phyloP scores from a whole-genome alignment of 2,329 filamentous ascomycete species.

The Podosphaera leucotricha region DNA sequence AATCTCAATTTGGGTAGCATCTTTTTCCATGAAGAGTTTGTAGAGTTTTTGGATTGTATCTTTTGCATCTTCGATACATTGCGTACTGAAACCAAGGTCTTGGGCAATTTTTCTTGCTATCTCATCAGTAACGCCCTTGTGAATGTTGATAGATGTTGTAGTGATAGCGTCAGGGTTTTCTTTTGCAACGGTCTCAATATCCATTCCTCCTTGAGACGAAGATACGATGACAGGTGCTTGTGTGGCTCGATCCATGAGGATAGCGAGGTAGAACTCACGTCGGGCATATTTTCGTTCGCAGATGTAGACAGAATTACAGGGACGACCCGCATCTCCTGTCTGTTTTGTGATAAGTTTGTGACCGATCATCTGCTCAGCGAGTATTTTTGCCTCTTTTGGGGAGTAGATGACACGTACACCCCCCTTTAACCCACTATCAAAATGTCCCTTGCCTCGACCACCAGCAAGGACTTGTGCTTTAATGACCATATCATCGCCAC shows the following conservation, averaged over 20 bases:
- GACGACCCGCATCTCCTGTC: constrained; percentile 75
- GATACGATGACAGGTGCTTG: constrained; percentile 91
- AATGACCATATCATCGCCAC: constrained; percentile 94
- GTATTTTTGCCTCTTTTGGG: constrained; percentile 87
- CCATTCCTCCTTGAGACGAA: constrained; percentile 96
- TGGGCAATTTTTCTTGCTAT: constrained; percentile 75
- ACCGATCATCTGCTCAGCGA: constrained; percentile 97
- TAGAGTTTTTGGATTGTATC: constrained; percentile 97
- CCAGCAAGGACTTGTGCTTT: constrained; percentile 97
- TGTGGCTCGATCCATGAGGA: constrained; percentile 87
- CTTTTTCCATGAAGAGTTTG: constrained; percentile 95
- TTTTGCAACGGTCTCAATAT: constrained; percentile 96
- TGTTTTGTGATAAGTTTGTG: constrained; percentile 99
- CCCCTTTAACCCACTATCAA: constrained; percentile 96
- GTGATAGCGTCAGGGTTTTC: constrained; percentile 90
- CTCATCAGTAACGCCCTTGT: constrained; percentile 83
- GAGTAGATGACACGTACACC: constrained; percentile 98
- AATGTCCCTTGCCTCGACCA: constrained; percentile 90
- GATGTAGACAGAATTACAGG: constrained; percentile 96
- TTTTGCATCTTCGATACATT: constrained; percentile 89
- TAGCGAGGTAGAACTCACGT: constrained; percentile 94
- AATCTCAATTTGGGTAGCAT: constrained; percentile 98
- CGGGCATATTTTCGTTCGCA: constrained; percentile 99
- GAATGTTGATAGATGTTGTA: constrained; percentile 84
- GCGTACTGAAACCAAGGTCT: constrained; percentile 90